Evolutionary conservation across 225 moss, liverwort and hornwort genomes (phyloP).

Genomic region (Climacium dendroides): DNA sequence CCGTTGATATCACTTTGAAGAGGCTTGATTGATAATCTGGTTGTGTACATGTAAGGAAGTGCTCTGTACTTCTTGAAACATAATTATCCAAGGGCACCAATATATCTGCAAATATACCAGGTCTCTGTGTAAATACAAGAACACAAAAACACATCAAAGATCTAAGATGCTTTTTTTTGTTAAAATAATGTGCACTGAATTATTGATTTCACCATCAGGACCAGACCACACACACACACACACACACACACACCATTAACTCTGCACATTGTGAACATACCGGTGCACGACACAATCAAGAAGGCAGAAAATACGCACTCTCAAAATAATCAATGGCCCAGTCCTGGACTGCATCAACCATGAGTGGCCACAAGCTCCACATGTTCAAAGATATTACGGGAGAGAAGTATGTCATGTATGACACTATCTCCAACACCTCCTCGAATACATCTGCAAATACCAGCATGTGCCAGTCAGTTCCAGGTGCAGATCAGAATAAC

Average conservation of each 20-base stretch:
- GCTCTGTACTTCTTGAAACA: conserved; percentile 95
- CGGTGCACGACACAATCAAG: not conserved
- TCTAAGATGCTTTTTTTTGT: too few species aligned
- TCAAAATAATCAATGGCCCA: conserved; percentile 99
- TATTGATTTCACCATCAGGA: not conserved
- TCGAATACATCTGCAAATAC: conserved; percentile 82
- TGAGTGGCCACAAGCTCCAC: conserved; percentile 99
- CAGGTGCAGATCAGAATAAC: not conserved
- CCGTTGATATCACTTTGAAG: conserved; percentile 87
- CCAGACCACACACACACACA: too few species aligned
- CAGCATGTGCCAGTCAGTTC: not conserved
- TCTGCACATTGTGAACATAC: not conserved
- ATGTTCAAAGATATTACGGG: conserved; percentile 85
- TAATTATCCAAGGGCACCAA: conserved; percentile 97
- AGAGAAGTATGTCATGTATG: conserved; percentile 99
- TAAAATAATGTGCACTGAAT: not conserved
- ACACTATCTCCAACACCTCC: conserved; percentile 98
- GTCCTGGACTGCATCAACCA: conserved; percentile 93
- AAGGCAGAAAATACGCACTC: conserved; percentile 31
- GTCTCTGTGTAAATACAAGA: not conserved
- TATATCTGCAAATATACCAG: conserved; percentile 52
- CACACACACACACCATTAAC: too few species aligned
- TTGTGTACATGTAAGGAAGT: conserved; percentile 80
- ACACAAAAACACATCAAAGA: not conserved
- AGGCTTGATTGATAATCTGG: conserved; percentile 92